Percentiles rank a stretch among this genome's conserved stretches.
Evolutionary conservation across 2,329 filamentous ascomycete species (phyloP).

Genomic region (Leptosphaerulina australis): DNA sequence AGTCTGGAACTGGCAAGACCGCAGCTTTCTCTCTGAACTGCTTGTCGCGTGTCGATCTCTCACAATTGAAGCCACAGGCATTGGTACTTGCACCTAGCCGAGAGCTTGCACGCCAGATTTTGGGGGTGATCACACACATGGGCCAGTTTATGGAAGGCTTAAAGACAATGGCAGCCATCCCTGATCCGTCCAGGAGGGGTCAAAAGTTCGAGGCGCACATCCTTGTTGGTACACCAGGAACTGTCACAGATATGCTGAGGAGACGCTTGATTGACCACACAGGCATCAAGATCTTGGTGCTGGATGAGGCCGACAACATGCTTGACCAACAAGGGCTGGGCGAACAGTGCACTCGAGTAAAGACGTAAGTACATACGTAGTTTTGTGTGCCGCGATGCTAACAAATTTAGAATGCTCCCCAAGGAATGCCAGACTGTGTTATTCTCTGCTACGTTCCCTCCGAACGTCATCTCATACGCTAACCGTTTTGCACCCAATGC

Average conservation of each 20-base stretch:
- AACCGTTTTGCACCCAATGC: constrained; percentile 82
- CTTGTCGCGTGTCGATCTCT: constrained; percentile 81
- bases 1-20: constrained; percentile 97
- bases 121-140: constrained; percentile 81
- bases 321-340: constrained; percentile 92
- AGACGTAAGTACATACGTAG: constrained; percentile 64
- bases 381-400: constrained; percentile 31
- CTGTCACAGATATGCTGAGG: constrained; percentile 84
- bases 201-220: constrained; percentile 75
- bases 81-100: constrained; percentile 89
- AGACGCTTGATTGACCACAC: constrained; percentile 74
- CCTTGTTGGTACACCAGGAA: constrained; percentile 92
- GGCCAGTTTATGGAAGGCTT: constrained; percentile 81
- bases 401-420: constrained; percentile 68
- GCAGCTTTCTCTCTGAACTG: constrained; percentile 95
- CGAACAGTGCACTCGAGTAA: constrained; percentile 92
- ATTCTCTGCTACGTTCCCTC: constrained; percentile 93
- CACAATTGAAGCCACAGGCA: constrained; percentile 75
- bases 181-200: constrained; percentile 72
- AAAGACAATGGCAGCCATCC: constrained; percentile 80
- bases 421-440: constrained; percentile 82
- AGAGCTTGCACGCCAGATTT: constrained; percentile 93
- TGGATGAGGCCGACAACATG: constrained; percentile 99
- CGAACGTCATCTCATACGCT: constrained; percentile 83
- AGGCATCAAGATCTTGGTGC: constrained; percentile 78